Evolutionary conservation across 768 basidiomycete genomes (phyloP).

Genomic region (Lyophyllum semitale): DNA sequence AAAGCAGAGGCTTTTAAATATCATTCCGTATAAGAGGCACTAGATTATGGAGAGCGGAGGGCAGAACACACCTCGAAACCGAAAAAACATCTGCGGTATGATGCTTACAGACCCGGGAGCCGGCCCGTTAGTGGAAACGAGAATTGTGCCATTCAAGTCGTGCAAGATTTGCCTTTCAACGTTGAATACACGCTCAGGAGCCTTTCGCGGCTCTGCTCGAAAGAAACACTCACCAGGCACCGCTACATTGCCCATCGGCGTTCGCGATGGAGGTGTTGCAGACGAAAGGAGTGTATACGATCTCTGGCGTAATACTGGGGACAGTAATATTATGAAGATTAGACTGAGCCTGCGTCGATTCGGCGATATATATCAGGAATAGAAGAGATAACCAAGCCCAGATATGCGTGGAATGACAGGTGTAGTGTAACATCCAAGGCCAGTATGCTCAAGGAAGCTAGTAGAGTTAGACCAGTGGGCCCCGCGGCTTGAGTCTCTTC

Average conservation of each 20-base stretch:
- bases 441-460: neutral
- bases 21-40: neutral
- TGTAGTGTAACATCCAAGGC: slow-evolving; percentile 10
- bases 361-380: slow-evolving; percentile 8
- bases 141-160: slow-evolving; percentile 17
- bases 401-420: slow-evolving; percentile 1
- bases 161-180: slow-evolving; percentile 16
- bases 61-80: slow-evolving; percentile 49
- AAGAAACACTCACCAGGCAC: slow-evolving; percentile 42
- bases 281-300: slow-evolving; percentile 50
- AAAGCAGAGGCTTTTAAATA: slow-evolving; percentile 40
- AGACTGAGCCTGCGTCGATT: slow-evolving; percentile 11
- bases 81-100: slow-evolving; percentile 59
- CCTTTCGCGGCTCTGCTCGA: neutral
- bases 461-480: neutral
- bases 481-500: slow-evolving; percentile 5
- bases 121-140: slow-evolving; percentile 46
- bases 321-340: slow-evolving; percentile 39
- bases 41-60: neutral
- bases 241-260: slow-evolving; percentile 34
- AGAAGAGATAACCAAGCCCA: slow-evolving; percentile 10
- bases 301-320: slow-evolving; percentile 35
- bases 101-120: slow-evolving; percentile 40
- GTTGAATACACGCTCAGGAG: slow-evolving; percentile 5
- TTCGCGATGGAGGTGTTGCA: slow-evolving; percentile 33